phyloP scores from a whole-genome alignment of 164 flowering plant species.

The Macadamia integrifolia region DNA sequence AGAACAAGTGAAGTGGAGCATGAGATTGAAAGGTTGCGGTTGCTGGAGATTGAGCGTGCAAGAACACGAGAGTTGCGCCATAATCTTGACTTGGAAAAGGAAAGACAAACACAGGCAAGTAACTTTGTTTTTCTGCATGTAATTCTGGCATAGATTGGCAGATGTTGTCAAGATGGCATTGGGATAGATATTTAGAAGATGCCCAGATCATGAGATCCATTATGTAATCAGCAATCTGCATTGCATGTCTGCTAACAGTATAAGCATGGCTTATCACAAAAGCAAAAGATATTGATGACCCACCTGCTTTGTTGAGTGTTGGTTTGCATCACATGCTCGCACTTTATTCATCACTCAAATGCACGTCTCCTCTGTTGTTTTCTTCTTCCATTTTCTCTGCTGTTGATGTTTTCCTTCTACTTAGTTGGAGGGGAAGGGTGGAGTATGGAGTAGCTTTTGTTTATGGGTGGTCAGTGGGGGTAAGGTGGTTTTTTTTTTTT shows the following conservation, averaged over 20 bases:
- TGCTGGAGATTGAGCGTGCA: conserved; percentile 77
- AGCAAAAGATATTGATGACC: too few species aligned
- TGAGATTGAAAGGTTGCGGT: conserved; percentile 76
- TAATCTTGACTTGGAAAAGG: conserved; percentile 87
- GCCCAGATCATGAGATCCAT: neutral
- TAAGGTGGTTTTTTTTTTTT: too few species aligned
- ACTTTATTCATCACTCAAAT: too few species aligned
- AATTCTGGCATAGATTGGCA: neutral
- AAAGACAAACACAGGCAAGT: conserved; percentile 77
- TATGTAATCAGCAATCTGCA: neutral
- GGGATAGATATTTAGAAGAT: neutral
- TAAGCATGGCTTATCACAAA: neutral
- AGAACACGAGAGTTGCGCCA: conserved; percentile 82
- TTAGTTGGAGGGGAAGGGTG: too few species aligned
- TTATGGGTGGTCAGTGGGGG: too few species aligned
- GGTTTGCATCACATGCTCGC: too few species aligned
- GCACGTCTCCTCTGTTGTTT: too few species aligned
- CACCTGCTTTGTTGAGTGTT: too few species aligned
- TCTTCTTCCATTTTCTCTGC: too few species aligned
- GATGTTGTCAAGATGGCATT: neutral
- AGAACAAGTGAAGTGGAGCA: conserved; percentile 58
- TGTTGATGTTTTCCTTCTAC: too few species aligned
- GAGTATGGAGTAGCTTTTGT: too few species aligned
- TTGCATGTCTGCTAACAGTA: neutral
- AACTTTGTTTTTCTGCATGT: neutral